Percentiles rank a stretch among this genome's conserved stretches.
These are phyloP conservation scores for Balamuthia mandrillaris DNA, from an alignment of 208 protist species.

Conservation along the genomic window DNA sequence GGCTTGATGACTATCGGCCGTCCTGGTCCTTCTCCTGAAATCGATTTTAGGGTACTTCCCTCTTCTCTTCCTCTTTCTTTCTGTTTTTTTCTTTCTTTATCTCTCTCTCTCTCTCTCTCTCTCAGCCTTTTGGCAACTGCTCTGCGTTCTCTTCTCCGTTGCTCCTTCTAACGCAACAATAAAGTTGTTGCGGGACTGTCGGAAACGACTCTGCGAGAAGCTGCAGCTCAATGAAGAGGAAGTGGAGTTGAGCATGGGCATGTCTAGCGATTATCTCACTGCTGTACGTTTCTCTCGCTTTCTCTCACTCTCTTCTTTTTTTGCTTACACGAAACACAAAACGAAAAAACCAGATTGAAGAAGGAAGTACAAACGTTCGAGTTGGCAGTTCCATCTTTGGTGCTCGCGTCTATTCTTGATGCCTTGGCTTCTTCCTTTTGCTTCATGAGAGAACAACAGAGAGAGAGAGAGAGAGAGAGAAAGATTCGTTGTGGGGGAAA, in stretches of 20 bases:
- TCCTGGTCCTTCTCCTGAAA: slow-evolving; percentile 61
- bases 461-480: no score
- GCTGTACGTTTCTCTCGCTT: slow-evolving; percentile 66
- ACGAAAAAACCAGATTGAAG: slow-evolving; percentile 70
- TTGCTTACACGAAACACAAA: neutral
- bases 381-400: slow-evolving; percentile 93
- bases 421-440: no score
- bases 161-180: no score
- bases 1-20: slow-evolving; percentile 96
- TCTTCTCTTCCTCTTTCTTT: neutral
- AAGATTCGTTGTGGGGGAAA: no score
- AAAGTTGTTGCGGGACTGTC: slow-evolving; percentile 56
- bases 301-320: neutral
- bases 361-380: slow-evolving; percentile 88
- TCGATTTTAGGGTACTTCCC: slow-evolving; percentile 83
- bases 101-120: neutral
- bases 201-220: slow-evolving; percentile 69
- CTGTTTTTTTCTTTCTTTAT: neutral
- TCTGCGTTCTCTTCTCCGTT: neutral
- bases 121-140: neutral
- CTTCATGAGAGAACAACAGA: no score
- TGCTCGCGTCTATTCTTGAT: slow-evolving; percentile 80
- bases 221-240: slow-evolving; percentile 50
- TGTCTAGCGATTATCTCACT: slow-evolving; percentile 89
- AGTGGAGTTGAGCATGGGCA: slow-evolving; percentile 92